Percentiles rank a stretch among this genome's conserved stretches.
phyloP scores from a whole-genome alignment of 2,329 filamentous ascomycete genomes.

The Rhynchosporium secalis region DNA sequence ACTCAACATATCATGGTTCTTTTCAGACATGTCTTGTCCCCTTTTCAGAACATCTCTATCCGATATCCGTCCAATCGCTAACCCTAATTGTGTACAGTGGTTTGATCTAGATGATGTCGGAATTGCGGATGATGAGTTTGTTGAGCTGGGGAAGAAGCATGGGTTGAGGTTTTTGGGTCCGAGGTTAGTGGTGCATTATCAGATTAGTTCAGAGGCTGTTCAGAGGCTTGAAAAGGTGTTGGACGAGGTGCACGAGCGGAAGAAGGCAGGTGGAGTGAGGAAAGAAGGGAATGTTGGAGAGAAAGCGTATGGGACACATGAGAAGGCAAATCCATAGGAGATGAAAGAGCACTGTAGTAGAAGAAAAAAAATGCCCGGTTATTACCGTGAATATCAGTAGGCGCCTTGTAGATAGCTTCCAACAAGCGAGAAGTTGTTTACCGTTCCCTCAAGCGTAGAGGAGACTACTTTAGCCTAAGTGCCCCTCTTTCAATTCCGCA shows the following conservation, averaged over 20 bases:
- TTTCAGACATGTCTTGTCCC: too few relatives aligned
- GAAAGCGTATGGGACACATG: slow-evolving; percentile 37
- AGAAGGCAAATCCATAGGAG: background rate
- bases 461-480: too few relatives aligned
- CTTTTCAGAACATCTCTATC: too few relatives aligned
- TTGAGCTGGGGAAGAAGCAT: slow-evolving; percentile 54
- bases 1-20: too few relatives aligned
- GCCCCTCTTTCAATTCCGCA: too few relatives aligned
- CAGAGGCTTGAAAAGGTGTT: slow-evolving; percentile 49
- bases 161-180: slow-evolving; percentile 58
- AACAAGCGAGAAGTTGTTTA: too few relatives aligned
- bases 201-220: slow-evolving; percentile 63
- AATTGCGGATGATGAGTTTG: slow-evolving; percentile 52
- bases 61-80: too few relatives aligned
- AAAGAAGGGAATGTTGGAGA: slow-evolving; percentile 32
- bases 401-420: too few relatives aligned
- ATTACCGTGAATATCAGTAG: too few relatives aligned
- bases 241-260: slow-evolving; percentile 36
- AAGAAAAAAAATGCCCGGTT: background rate
- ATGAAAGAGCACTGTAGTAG: too few relatives aligned
- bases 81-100: slow-evolving; percentile 45
- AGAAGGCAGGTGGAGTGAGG: slow-evolving; percentile 17
- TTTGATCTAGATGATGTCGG: slow-evolving; percentile 60
- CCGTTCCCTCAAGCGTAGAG: too few relatives aligned
- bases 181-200: slow-evolving; percentile 69